Base-by-base conservation (phyloP, 805 yeast species). In the Candida golubevii region DNA sequence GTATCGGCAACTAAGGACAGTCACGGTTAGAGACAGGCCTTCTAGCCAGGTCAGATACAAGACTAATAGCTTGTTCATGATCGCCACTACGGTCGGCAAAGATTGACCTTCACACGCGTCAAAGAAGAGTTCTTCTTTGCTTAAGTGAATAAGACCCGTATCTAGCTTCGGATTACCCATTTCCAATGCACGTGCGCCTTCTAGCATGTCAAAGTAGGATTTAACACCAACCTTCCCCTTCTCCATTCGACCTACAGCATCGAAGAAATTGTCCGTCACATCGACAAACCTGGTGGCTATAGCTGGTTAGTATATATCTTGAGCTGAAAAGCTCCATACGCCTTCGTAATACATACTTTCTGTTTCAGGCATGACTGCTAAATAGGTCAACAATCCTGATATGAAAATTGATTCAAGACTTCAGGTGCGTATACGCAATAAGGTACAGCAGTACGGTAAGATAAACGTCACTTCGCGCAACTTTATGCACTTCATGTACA, bases 141-240 rank as follows among this genome's bases (percentile, higher is more conserved):
- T 51, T 45, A 79, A 61, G 27, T 63, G 56, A n/a, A 86, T 72
- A 42, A 85, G 55, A 1, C 91, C 88, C 0, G 97, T 80, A 60
- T 91, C 99, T 54, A 91, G 71, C 49, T 77, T 79, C 9, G 72
- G 69, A 58, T 88, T 88, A 45, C 80, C 72, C 11, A 83, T 75
- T 61, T 90, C 98, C 48, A 88, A 67, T 0, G 98, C 96, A 52
- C 90, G 82, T 1, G 97, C 86, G 0, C 97, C 95, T 54, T 88
- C 88, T 49, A 84, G 70, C 37, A 91, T 71, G 43, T 80, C 78
- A 64, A 88, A 88, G 26, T 65, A 65, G 0, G 79, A 74, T 8
- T 77, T 72, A 53, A 80, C 80, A 5, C 78, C 77, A 14, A 91
- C 80, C 38, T 75, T 70, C 29, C 82, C 83, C 33, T 30, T 33